These are phyloP conservation scores for Andrographis paniculata DNA, from an alignment of 305 asterid genomes.

Conservation along the genomic window DNA sequence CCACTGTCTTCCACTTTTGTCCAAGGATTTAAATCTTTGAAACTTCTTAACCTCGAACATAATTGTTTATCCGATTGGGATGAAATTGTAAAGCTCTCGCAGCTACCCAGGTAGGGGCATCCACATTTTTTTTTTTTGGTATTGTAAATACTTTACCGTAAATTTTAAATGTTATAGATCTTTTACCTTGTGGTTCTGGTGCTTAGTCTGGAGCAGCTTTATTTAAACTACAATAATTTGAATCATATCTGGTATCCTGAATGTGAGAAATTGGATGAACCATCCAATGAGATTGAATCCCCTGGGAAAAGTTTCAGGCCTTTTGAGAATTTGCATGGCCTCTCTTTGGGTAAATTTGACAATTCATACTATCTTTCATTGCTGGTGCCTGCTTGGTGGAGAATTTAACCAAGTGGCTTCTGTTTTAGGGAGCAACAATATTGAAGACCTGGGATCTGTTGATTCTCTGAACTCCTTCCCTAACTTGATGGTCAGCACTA, in stretches of 20 bases:
- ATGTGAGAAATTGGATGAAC: constrained; percentile 25
- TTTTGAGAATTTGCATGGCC: constrained; percentile 58
- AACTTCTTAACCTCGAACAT: constrained; percentile 77
- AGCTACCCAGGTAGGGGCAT: constrained; percentile 48
- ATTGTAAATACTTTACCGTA: constrained; percentile 8
- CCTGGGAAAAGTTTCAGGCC: constrained; percentile 35
- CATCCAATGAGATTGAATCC: constrained; percentile 25
- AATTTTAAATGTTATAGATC: constrained; percentile 14
- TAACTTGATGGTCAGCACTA: constrained; percentile 58
- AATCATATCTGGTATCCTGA: constrained; percentile 56
- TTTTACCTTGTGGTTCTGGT: constrained; percentile 22
- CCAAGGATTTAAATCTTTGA: constrained; percentile 66
- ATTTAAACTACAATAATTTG: constrained; percentile 65
- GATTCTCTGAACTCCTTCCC: constrained; percentile 80
- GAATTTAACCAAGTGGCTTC: constrained; percentile 19
- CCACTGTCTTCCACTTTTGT: constrained; percentile 46
- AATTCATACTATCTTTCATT: constrained; percentile 9
- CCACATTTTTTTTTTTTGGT: background rate
- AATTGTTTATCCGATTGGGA: constrained; percentile 73
- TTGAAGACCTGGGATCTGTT: constrained; percentile 59
- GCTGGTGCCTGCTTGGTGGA: constrained; percentile 16
- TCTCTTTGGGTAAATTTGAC: constrained; percentile 59
- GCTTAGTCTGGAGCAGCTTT: constrained; percentile 82
- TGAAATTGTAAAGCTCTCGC: constrained; percentile 69
- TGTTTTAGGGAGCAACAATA: constrained; percentile 65